phyloP scores from a whole-genome alignment of 805 yeast species.

The Tetrapisispora namnaoensis region DNA sequence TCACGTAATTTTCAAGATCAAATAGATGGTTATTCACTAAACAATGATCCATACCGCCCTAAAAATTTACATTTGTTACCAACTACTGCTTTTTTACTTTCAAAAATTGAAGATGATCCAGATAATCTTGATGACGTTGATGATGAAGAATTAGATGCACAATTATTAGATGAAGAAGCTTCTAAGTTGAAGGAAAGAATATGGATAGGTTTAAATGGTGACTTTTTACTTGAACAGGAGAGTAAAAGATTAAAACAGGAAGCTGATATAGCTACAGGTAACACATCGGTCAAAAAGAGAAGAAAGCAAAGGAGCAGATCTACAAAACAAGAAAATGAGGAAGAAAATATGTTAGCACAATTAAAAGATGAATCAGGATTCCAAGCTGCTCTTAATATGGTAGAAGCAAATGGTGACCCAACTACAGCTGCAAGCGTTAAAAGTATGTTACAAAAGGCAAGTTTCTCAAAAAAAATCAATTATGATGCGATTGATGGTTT shows the following conservation, averaged over 20 bases:
- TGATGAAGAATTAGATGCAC: conserved; percentile 64
- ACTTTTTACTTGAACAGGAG: conserved; percentile 76
- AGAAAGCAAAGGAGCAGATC: conserved; percentile 27
- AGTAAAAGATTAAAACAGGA: conserved; percentile 71
- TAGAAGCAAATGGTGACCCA: conserved; percentile 26
- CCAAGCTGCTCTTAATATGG: conserved; percentile 33
- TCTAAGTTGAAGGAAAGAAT: conserved; percentile 64
- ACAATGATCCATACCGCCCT: conserved; percentile 38
- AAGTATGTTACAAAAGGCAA: conserved; percentile 62
- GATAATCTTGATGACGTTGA: conserved; percentile 66
- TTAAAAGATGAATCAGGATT: conserved; percentile 26
- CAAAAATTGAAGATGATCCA: conserved; percentile 47
- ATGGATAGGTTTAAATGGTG: conserved; percentile 87
- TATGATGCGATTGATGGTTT: conserved; percentile 65
- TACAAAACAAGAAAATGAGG: conserved; percentile 3
- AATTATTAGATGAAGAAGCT: conserved; percentile 60
- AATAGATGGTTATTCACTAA: conserved; percentile 31
- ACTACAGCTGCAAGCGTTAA: conserved; percentile 76
- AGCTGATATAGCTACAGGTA: conserved; percentile 82
- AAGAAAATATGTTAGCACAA: conserved; percentile 11
- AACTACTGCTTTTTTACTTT: conserved; percentile 44
- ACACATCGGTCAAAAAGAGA: conserved; percentile 43
- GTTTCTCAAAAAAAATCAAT: conserved; percentile 82
- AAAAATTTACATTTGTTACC: conserved; percentile 50
- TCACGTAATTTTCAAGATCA: conserved; percentile 21